These are phyloP conservation scores for Fistulifera pelliculosa DNA, from an alignment of 108 stramenopile genomes.

Conservation along the genomic window DNA sequence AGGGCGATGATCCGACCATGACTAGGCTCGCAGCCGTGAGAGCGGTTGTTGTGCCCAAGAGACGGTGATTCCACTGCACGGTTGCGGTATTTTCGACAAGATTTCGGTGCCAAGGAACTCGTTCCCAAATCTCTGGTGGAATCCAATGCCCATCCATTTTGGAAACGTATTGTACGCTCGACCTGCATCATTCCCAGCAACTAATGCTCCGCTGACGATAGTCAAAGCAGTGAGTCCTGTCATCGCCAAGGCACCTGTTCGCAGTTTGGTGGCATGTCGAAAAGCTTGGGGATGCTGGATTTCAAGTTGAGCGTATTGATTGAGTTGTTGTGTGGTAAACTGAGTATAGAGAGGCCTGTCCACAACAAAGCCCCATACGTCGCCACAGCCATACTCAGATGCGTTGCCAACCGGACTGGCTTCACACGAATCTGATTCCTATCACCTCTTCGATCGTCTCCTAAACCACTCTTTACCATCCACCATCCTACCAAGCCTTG, in stretches of 20 bases:
- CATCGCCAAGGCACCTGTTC: slow-evolving; percentile 39
- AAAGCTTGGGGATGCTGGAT: slow-evolving; percentile 38
- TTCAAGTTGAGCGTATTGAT: slow-evolving; percentile 20
- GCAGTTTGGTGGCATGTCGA: slow-evolving; percentile 43
- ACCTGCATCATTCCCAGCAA: slow-evolving; percentile 94
- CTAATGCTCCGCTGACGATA: slow-evolving; percentile 90
- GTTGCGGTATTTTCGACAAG: slow-evolving; percentile 94
- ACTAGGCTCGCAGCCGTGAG: slow-evolving; percentile 55
- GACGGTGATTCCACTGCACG: slow-evolving; percentile 96
- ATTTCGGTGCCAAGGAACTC: slow-evolving; percentile 71
- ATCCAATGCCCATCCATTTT: slow-evolving; percentile 89
- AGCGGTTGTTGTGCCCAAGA: slow-evolving; percentile 84
- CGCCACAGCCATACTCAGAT: slow-evolving; percentile 92
- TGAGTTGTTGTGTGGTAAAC: slow-evolving; percentile 37
- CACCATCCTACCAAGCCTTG: slow-evolving; percentile 99
- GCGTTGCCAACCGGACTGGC: slow-evolving; percentile 92
- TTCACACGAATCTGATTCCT: slow-evolving; percentile 89
- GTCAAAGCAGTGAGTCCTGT: slow-evolving; percentile 76
- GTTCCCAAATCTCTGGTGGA: slow-evolving; percentile 58
- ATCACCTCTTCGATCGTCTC: slow-evolving; percentile 82
- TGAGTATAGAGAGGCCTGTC: slow-evolving; percentile 86
- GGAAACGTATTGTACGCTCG: slow-evolving; percentile 94
- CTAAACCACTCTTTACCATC: slow-evolving; percentile 99
- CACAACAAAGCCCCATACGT: slow-evolving; percentile 89
- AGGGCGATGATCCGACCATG: slow-evolving; percentile 39